A percentile compares a stretch with the other conserved stretches of the same genome.
Evolutionary conservation across 768 basidiomycete genomes (phyloP).

Genomic region (Suillus placidus): DNA sequence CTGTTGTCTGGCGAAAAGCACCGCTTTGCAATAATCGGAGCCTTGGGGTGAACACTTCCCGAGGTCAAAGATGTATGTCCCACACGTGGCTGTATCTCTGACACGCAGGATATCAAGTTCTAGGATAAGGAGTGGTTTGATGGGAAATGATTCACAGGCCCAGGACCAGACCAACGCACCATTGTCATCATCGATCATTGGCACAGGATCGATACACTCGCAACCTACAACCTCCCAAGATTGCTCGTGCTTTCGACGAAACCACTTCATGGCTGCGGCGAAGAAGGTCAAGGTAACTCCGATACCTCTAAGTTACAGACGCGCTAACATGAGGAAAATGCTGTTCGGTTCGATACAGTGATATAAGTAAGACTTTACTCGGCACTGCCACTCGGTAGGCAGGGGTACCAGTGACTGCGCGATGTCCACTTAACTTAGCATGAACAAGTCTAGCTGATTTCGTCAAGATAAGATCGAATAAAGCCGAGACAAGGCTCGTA

Average conservation of each 20-base stretch:
- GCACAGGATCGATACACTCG: conserved; percentile 63
- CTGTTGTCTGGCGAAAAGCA: conserved; percentile 66
- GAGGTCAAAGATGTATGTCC: conserved; percentile 65
- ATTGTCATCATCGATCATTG: conserved; percentile 61
- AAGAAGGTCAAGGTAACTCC: conserved; percentile 7
- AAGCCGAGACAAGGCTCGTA: conserved; percentile 1
- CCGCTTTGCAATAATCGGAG: conserved; percentile 51
- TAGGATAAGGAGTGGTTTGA: conserved; percentile 25
- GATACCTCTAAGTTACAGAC: neutral
- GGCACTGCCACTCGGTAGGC: conserved; percentile 26
- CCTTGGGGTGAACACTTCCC: conserved; percentile 48
- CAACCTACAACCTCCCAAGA: conserved; percentile 82
- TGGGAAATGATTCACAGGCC: conserved; percentile 6
- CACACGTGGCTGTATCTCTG: conserved; percentile 52
- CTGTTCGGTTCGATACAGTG: conserved; percentile 17
- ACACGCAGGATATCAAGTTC: conserved; percentile 64
- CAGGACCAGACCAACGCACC: conserved; percentile 39
- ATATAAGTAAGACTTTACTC: conserved; percentile 15
- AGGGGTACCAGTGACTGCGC: neutral
- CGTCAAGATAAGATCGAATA: neutral
- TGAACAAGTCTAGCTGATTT: neutral
- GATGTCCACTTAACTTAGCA: neutral
- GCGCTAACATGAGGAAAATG: conserved; percentile 18
- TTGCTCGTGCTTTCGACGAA: conserved; percentile 54
- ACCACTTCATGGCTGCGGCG: conserved; percentile 35